A percentile compares a stretch with the other conserved stretches of the same genome.
Conservation (phyloP, 257 asterid species). For the Scutellaria baicalensis region DNA sequence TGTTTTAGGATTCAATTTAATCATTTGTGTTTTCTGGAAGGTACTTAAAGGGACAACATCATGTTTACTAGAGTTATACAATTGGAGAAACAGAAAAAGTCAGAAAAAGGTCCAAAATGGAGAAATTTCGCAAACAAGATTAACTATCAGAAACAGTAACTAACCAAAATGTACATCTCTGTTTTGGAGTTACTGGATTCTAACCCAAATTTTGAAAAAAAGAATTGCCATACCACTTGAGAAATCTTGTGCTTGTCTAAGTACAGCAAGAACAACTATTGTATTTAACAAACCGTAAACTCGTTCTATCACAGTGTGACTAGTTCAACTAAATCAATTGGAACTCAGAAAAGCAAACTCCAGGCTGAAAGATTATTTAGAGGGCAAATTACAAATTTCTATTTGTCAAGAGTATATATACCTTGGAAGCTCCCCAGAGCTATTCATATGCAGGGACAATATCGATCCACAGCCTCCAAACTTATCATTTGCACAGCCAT, state of each 20-base stretch:
- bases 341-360: not conserved
- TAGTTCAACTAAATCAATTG: not conserved
- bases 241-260: not conserved
- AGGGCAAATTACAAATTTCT: not conserved
- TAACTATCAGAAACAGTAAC: not conserved
- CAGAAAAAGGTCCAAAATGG: not conserved
- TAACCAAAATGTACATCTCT: not conserved
- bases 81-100: not conserved
- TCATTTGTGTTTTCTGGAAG: not conserved
- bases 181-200: not conserved
- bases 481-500: conserved; percentile 89
- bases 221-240: too few relatives aligned
- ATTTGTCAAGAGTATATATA: not conserved
- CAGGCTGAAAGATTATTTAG: not conserved
- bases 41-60: not conserved
- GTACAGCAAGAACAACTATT: not conserved
- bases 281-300: not conserved
- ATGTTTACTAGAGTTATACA: not conserved
- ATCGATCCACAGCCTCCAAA: conserved; percentile 98
- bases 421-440: conserved; percentile 35
- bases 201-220: not conserved
- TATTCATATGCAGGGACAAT: conserved; percentile 55
- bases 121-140: not conserved
- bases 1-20: not conserved
- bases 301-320: not conserved